Evolutionary conservation across 1,139 yeast species (phyloP).

Genomic region (Lipomyces yarrowii): DNA sequence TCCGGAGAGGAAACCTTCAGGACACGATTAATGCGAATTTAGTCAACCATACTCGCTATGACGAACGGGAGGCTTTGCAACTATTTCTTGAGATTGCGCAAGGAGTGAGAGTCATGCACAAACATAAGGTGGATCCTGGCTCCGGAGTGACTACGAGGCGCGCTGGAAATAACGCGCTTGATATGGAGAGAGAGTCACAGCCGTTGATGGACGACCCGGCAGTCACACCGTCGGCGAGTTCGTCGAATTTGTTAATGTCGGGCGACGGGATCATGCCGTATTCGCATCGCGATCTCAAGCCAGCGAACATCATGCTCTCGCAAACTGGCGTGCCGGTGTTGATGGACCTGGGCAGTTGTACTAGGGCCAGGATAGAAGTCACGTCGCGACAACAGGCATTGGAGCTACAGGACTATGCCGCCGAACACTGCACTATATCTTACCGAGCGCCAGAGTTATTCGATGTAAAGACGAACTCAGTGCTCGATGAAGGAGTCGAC

Average conservation of each 20-base stretch:
- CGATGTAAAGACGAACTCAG: slow-evolving; percentile 67
- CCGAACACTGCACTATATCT: slow-evolving; percentile 83
- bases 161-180: not conserved
- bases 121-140: slow-evolving; percentile 48
- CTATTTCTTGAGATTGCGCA: slow-evolving; percentile 70
- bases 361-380: slow-evolving; percentile 60
- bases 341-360: slow-evolving; percentile 82
- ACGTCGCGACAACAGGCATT: slow-evolving; percentile 70
- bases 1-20: slow-evolving; percentile 64
- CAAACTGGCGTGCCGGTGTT: slow-evolving; percentile 73
- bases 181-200: slow-evolving; percentile 24
- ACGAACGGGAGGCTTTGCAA: slow-evolving; percentile 63
- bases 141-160: not conserved
- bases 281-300: slow-evolving; percentile 87
- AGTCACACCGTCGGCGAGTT: slow-evolving; percentile 8
- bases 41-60: slow-evolving; percentile 55
- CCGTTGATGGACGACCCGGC: slow-evolving; percentile 20
- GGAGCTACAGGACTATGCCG: slow-evolving; percentile 76
- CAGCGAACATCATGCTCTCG: slow-evolving; percentile 83
- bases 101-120: slow-evolving; percentile 77
- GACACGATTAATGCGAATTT: slow-evolving; percentile 69
- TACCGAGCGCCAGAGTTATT: slow-evolving; percentile 89
- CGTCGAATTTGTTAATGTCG: slow-evolving; percentile 6
- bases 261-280: slow-evolving; percentile 59
- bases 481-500: slow-evolving; percentile 73